These are phyloP conservation scores for Macroventuria anomochaeta DNA, from an alignment of 2,329 filamentous ascomycete genomes.

Conservation along the genomic window DNA sequence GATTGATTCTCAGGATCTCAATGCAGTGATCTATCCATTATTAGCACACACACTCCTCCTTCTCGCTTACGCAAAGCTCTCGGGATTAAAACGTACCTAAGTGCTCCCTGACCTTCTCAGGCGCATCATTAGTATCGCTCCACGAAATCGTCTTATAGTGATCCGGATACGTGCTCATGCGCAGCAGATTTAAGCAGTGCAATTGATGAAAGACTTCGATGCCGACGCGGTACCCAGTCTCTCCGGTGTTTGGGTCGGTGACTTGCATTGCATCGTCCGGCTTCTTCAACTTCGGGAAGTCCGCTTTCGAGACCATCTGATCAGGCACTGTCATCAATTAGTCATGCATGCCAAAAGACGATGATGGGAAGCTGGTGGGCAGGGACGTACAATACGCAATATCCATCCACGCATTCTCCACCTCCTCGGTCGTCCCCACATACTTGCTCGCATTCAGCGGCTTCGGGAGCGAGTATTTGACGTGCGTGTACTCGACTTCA, in stretches of 20 bases:
- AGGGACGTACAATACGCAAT: slow-evolving; percentile 55
- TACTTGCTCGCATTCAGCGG: slow-evolving; percentile 51
- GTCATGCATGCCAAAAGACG: no score
- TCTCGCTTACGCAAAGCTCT: background rate
- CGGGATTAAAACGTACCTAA: slow-evolving; percentile 26
- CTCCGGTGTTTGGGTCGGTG: slow-evolving; percentile 62
- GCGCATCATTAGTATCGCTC: slow-evolving; percentile 36
- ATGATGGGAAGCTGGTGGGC: no score
- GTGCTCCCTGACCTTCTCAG: slow-evolving; percentile 39
- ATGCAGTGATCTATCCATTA: slow-evolving; percentile 42
- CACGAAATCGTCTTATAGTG: slow-evolving; percentile 39
- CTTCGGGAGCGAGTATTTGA: slow-evolving; percentile 37
- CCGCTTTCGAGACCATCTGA: slow-evolving; percentile 63
- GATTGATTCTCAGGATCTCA: slow-evolving; percentile 46
- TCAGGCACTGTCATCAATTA: slow-evolving; percentile 59
- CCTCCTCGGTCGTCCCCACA: slow-evolving; percentile 62
- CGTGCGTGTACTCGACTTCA: slow-evolving; percentile 35
- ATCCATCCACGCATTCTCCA: slow-evolving; percentile 64
- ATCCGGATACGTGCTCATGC: slow-evolving; percentile 44
- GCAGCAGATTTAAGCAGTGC: slow-evolving; percentile 46
- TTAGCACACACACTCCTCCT: background rate
- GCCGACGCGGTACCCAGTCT: slow-evolving; percentile 65
- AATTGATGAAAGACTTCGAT: slow-evolving; percentile 64
- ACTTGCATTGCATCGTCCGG: slow-evolving; percentile 61
- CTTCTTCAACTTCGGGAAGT: slow-evolving; percentile 62